Evolutionary conservation across 208 protist species (phyloP).

Genomic region (Trypanosoma lewisi): DNA sequence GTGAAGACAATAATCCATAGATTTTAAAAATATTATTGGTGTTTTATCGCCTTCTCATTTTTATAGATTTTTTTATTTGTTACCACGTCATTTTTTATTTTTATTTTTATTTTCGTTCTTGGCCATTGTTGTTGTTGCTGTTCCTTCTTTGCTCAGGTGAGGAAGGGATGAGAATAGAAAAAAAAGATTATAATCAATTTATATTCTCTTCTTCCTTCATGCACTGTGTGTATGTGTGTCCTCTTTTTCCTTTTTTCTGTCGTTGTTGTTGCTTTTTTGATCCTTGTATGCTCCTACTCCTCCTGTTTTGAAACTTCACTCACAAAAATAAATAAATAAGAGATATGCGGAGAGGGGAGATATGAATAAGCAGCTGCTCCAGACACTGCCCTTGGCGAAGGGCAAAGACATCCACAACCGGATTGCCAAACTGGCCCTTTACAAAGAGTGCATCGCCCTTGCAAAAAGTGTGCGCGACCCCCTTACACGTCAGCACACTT

Average conservation of each 20-base stretch:
- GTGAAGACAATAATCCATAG: background rate
- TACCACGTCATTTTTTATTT: constrained; percentile 11
- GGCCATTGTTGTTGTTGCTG: too few species aligned
- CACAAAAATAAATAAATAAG: too few species aligned
- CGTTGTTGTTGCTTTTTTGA: too few species aligned
- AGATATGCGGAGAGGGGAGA: background rate
- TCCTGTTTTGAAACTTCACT: too few species aligned
- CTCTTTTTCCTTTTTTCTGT: too few species aligned
- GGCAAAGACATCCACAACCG: constrained; percentile 81
- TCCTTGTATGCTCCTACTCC: too few species aligned
- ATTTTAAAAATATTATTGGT: constrained; percentile 10
- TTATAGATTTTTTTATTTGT: constrained; percentile 11
- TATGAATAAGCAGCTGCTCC: constrained; percentile 78
- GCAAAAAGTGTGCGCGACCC: constrained; percentile 61
- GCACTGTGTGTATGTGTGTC: too few species aligned
- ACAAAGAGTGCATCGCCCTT: constrained; percentile 87
- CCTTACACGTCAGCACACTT: constrained; percentile 66
- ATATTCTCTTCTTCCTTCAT: too few species aligned
- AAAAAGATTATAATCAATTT: too few species aligned
- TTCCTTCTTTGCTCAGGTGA: too few species aligned
- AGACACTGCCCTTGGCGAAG: constrained; percentile 81
- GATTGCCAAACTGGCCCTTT: constrained; percentile 73
- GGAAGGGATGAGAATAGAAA: too few species aligned
- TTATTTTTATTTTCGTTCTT: too few species aligned
- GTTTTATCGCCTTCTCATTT: background rate